Evolutionary conservation across 352 stramenopile genomes (phyloP).

Genomic region (Phytopythium ostracodes): DNA sequence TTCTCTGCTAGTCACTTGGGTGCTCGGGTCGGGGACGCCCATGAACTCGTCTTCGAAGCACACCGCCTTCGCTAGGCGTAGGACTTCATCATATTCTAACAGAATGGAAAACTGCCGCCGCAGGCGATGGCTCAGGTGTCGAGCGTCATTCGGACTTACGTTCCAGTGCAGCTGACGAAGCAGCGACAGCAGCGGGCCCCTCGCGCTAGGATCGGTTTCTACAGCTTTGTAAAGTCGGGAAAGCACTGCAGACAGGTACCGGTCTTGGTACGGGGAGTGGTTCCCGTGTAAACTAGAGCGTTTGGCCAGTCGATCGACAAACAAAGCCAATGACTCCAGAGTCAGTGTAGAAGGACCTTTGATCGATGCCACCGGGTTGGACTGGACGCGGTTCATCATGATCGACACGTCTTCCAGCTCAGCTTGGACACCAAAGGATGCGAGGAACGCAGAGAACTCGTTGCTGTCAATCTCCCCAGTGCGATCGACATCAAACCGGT

Average conservation of each 20-base stretch:
- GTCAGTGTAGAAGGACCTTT: slow-evolving; percentile 4
- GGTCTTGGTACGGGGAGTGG: neutral
- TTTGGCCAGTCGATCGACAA: neutral
- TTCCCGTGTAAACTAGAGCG: neutral
- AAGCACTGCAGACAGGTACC: neutral
- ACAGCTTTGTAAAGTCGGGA: neutral
- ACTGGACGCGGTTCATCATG: slow-evolving; percentile 45
- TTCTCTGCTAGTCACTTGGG: neutral
- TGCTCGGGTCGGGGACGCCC: neutral
- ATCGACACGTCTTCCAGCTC: slow-evolving; percentile 28
- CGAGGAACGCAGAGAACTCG: slow-evolving; percentile 46
- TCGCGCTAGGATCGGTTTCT: neutral
- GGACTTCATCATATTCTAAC: slow-evolving; percentile 15
- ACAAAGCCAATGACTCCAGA: neutral
- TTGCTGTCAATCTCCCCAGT: slow-evolving; percentile 53
- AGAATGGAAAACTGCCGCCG: neutral
- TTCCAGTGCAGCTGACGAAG: neutral
- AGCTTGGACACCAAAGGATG: slow-evolving; percentile 40
- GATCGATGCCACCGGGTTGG: neutral
- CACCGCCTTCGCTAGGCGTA: slow-evolving; percentile 35
- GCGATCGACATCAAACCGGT: slow-evolving; percentile 43
- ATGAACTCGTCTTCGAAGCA: slow-evolving; percentile 29
- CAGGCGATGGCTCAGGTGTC: neutral
- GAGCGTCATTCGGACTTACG: neutral
- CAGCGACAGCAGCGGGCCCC: neutral